Base-by-base conservation (phyloP, 2,329 filamentous ascomycete genomes). In the Penicillium fuscoglaucum region DNA sequence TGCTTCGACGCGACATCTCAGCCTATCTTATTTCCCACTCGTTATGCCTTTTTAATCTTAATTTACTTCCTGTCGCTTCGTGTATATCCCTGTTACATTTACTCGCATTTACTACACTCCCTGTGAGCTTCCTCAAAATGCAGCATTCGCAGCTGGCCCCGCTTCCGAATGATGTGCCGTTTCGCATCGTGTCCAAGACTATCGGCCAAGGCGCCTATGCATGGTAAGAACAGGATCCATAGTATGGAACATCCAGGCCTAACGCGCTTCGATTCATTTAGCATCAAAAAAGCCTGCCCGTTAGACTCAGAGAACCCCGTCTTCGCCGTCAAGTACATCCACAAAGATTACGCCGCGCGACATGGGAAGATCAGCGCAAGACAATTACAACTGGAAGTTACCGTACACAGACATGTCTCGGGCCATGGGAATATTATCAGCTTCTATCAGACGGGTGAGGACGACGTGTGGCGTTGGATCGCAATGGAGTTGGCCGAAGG, bases 281-380 rank as follows among this genome's bases (percentile, higher is more conserved):
- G 92, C 60, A 95, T 97, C 71, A 96, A 96, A 73, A 98, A 98
- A 79, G 95, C 93, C 31, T 86, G 89, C 47, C 93, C 93, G 8
- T 79, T 88, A 26, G 83, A 89, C 64, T 76, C 83, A 1, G 78
- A 84, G 28, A 83, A 80, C 28, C 93, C 93, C 31, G 81, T 99
- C 58, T 98, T 99, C 74, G 95, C 96, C 15, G 91, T 99, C 76
- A 99, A 99, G 76, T 91, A 99, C 78, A 97, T 99, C 73, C 93
- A 99, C 80, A 99, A 99, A 79, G 89, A 90, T 64, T 96, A 97
- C 76, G 96, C 95, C 58, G 85, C 91, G 68, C 90, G 89, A 68
- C 87, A 93, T 82, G 95, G 95, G 72, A 90, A 91, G 61, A 87
- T 99, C 66, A 91, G 90, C 31, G 84, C 88, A 35, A 93, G 96